Evolutionary conservation across 2,329 filamentous ascomycete species (phyloP), one percentile per base, ranked within the genome.

Genomic region (Paramyrothecium roridum): DNA sequence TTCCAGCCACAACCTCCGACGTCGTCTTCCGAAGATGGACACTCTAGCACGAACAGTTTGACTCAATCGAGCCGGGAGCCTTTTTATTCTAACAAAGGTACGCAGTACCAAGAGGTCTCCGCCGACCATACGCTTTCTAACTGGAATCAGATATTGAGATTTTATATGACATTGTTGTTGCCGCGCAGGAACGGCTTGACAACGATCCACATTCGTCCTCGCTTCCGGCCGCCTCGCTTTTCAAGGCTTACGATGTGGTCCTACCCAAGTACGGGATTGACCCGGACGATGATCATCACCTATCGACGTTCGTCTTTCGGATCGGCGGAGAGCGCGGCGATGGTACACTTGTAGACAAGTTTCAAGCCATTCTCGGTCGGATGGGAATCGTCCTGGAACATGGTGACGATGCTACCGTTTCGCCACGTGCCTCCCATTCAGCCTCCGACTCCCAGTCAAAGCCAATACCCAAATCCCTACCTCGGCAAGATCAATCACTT

Each of bases 241-340:
- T 96, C 72, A 80, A 82, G 53, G 90, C 91, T 30, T 96, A 96
- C 68, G 88, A 95, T 66, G 79, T 84, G 54, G 80, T 93, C 46
- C 81, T 96, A n/a, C 83, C 83, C 6, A 78, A 85, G 60, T 78
- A 89, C 75, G 88, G 85, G 54, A 76, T 91, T 60, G 81, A 90
- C 56, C 80, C 85, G n/a, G 86, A 90, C 63, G 80, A 88, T 61
- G 90, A 93, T 65, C 85, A 86, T 63, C 84, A 89, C 62, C 87
- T 92, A 65, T 86, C 91, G 60, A 84, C 88, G 59, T 86, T 96
- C 64, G 74, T 96, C 54, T 90, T 95, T 69, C 87, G 87, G 64
- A 85, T 96, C 67, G 89, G 90, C 52, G 86, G 85, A 57, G 80
- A 84, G 64, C 79, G 80, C 55, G 81, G 82, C 49, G 72, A 80